Conservation (phyloP, 306 rosid species). For the Geum urbanum region DNA sequence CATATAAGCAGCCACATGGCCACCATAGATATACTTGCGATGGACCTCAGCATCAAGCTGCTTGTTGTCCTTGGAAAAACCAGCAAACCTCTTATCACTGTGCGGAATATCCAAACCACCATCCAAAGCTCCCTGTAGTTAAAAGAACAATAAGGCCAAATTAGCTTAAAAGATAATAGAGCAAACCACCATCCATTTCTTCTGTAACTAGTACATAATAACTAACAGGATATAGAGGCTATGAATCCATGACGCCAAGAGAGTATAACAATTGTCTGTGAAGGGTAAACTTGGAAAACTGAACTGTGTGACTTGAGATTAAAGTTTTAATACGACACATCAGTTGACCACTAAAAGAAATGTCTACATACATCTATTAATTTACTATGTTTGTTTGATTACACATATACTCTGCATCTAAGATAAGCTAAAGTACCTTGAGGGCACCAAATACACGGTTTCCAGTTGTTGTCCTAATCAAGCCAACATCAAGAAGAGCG, state of each 20-base stretch:
- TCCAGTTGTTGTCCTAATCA: constrained; percentile 77
- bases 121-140: constrained; percentile 72
- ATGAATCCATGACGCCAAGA: not conserved
- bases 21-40: constrained; percentile 73
- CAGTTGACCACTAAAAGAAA: not conserved
- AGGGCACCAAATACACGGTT: constrained; percentile 89
- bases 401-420: not conserved
- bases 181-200: not conserved
- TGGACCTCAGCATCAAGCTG: constrained; percentile 80
- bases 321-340: not conserved
- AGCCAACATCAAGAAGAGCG: constrained; percentile 93
- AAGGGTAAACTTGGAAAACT: not conserved
- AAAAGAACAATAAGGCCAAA: not conserved
- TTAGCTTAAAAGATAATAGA: not conserved
- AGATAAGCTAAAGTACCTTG: constrained; percentile 55
- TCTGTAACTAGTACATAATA: too few relatives aligned
- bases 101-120: constrained; percentile 94
- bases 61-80: constrained; percentile 57
- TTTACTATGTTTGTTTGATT: not conserved
- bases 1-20: constrained; percentile 71
- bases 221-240: not conserved
- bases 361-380: not conserved
- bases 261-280: too few relatives aligned
- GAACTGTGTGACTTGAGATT: not conserved
- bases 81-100: constrained; percentile 90